phyloP scores from a whole-genome alignment of 306 rosid genomes.

The Astragalus membranaceus region DNA sequence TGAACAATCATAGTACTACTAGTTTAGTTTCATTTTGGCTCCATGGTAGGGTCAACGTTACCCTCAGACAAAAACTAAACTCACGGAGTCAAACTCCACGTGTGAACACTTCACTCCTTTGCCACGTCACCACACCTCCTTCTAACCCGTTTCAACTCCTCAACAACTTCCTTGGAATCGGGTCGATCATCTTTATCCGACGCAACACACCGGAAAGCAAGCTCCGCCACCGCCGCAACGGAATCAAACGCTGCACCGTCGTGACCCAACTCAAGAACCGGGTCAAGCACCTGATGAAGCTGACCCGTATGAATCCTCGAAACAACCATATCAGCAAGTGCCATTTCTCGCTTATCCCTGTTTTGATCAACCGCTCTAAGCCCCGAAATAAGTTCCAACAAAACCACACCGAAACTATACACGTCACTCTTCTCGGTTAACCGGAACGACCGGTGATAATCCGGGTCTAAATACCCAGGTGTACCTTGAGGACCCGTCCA shows the following conservation, averaged over 20 bases:
- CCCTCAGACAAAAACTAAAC: conserved; percentile 14
- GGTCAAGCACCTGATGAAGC: conserved; percentile 69
- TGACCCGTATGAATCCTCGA: conserved; percentile 80
- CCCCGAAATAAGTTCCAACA: conserved; percentile 73
- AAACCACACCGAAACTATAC: conserved; percentile 88
- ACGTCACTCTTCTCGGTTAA: conserved; percentile 94
- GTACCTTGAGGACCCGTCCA: conserved; percentile 99
- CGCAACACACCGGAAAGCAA: conserved; percentile 91
- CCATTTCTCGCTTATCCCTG: conserved; percentile 72
- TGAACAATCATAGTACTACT: neutral
- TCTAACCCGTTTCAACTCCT: conserved; percentile 57
- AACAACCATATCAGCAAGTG: conserved; percentile 79
- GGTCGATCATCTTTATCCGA: conserved; percentile 93
- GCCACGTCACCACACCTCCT: conserved; percentile 27
- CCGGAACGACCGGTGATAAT: conserved; percentile 82
- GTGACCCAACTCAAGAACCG: conserved; percentile 34
- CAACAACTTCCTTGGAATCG: conserved; percentile 71
- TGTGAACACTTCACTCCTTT: conserved; percentile 20
- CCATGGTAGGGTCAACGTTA: neutral
- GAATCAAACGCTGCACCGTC: conserved; percentile 29
- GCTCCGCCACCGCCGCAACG: conserved; percentile 62
- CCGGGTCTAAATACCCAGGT: conserved; percentile 95
- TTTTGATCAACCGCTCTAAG: conserved; percentile 69
- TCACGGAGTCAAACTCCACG: conserved; percentile 46
- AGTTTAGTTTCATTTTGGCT: neutral